Evolutionary conservation across 768 basidiomycete species (phyloP).

Genomic region (Pleurotus citrinopileatus): DNA sequence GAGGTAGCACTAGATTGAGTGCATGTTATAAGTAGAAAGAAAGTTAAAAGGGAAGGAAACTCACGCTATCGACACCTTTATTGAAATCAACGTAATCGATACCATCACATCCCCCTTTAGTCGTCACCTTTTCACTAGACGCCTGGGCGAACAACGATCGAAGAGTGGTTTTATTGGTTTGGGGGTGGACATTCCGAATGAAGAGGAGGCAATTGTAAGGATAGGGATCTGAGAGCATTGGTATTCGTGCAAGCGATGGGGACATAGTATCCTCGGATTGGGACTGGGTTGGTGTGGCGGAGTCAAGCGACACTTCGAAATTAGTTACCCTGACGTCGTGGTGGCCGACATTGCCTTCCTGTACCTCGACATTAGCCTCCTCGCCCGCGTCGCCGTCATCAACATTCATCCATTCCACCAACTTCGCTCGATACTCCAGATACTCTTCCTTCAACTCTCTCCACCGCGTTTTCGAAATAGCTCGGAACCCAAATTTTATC

Average conservation of each 20-base stretch:
- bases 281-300: not conserved
- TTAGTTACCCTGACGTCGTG: constrained; percentile 11
- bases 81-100: constrained; percentile 80
- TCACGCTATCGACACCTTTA: constrained; percentile 73
- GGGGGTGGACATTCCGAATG: constrained; percentile 64
- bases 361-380: no score
- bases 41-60: constrained; percentile 20
- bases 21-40: no score
- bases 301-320: not conserved
- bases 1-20: no score
- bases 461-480: constrained; percentile 59
- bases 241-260: constrained; percentile 6
- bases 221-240: constrained; percentile 37
- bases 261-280: constrained; percentile 14
- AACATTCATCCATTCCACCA: constrained; percentile 47
- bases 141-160: constrained; percentile 52
- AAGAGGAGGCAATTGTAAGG: constrained; percentile 70
- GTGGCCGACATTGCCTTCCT: no score
- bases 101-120: constrained; percentile 23
- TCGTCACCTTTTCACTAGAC: no score
- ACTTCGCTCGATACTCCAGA: constrained; percentile 51
- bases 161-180: constrained; percentile 81
- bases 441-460: constrained; percentile 67
- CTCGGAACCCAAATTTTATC: constrained; percentile 55
- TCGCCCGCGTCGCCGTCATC: constrained; percentile 19